Evolutionary conservation across 1,284 basidiomycete species (phyloP).

Genomic region (Trametes hirsuta): DNA sequence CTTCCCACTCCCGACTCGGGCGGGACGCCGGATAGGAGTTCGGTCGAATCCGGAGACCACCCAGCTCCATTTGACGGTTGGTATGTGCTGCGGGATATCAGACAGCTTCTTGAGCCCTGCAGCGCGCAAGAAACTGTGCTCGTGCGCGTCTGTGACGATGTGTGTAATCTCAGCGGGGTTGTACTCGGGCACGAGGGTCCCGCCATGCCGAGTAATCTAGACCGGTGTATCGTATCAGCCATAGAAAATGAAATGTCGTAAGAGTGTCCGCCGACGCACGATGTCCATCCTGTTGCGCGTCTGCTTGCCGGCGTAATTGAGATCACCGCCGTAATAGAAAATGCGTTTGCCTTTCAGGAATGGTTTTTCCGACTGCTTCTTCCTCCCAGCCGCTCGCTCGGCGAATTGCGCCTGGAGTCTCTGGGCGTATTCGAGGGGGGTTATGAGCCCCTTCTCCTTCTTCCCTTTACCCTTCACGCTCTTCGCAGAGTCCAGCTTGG

Average conservation of each 20-base stretch:
- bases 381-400: constrained; percentile 24
- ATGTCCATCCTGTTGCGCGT: constrained; percentile 63
- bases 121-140: constrained; percentile 40
- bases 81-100: constrained; percentile 63
- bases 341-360: constrained; percentile 53
- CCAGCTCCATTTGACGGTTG: constrained; percentile 68
- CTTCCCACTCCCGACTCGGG: background rate
- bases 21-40: constrained; percentile 3
- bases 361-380: constrained; percentile 33
- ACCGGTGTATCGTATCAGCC: constrained; percentile 1
- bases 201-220: constrained; percentile 65
- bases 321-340: constrained; percentile 62
- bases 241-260: background rate
- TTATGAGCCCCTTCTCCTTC: constrained; percentile 31
- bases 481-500: constrained; percentile 18
- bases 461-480: constrained; percentile 27
- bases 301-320: constrained; percentile 48
- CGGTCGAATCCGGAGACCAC: constrained; percentile 35
- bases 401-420: constrained; percentile 35
- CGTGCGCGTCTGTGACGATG: constrained; percentile 55
- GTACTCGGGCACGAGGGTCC: constrained; percentile 54
- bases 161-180: constrained; percentile 60
- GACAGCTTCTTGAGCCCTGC: constrained; percentile 49
- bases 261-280: constrained; percentile 41
- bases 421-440: constrained; percentile 45